Conservation (phyloP, 306 rosid genomes). For the Carpinus viminea region DNA sequence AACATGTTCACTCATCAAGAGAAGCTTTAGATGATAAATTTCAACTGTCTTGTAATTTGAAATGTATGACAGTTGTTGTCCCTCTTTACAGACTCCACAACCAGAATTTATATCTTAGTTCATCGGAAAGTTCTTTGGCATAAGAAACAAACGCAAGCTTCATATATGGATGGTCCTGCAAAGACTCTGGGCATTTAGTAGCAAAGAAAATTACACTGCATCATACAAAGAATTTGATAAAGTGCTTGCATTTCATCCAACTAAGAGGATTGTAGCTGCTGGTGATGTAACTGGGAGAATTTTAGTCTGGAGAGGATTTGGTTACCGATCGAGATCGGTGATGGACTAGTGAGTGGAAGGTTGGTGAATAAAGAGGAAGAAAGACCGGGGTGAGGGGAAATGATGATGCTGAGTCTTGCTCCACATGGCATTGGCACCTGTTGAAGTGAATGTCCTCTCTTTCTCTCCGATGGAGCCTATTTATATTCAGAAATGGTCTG, state of each 20-base stretch:
- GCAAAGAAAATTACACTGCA: conserved; percentile 69
- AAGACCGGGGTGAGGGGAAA: conserved; percentile 76
- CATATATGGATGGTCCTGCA: conserved; percentile 67
- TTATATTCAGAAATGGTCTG: too few relatives aligned
- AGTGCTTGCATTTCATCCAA: conserved; percentile 77
- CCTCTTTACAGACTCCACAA: conserved; percentile 57
- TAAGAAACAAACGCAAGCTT: conserved; percentile 63
- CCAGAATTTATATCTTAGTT: conserved; percentile 61
- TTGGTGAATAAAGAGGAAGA: conserved; percentile 41
- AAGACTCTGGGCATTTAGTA: conserved; percentile 43
- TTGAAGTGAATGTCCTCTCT: conserved; percentile 59
- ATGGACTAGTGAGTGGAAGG: conserved; percentile 30
- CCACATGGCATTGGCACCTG: conserved; percentile 95
- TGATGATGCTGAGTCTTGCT: conserved; percentile 85
- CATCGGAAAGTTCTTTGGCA: conserved; percentile 75
- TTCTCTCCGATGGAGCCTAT: conserved; percentile 88
- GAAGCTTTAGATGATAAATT: conserved; percentile 5
- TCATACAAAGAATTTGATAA: conserved; percentile 69
- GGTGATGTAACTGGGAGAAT: conserved; percentile 91
- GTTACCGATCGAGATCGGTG: conserved; percentile 34
- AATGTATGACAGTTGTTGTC: conserved; percentile 26
- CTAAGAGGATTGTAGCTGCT: conserved; percentile 77
- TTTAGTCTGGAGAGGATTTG: conserved; percentile 80
- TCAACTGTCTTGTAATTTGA: conserved; percentile 18
- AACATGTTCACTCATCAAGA: conserved; percentile 9